phyloP scores from a whole-genome alignment of 805 yeast species.

The Kodamaea kaohsiungensis region DNA sequence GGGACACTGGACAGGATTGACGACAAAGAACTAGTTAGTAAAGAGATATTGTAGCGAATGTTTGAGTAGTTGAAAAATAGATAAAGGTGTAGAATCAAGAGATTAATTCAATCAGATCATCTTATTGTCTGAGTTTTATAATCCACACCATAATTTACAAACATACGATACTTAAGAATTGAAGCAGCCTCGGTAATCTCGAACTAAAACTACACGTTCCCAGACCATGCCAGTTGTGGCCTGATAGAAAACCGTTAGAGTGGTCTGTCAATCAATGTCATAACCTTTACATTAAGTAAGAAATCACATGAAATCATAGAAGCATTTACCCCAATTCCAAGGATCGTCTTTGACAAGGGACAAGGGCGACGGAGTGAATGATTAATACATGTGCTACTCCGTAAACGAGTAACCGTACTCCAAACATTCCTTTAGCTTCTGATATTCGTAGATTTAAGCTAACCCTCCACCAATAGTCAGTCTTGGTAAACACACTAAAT shows the following conservation, averaged over 20 bases:
- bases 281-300: neutral
- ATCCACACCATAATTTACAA: neutral
- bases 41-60: too few species aligned
- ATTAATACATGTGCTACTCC: neutral
- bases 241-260: neutral
- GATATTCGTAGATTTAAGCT: neutral
- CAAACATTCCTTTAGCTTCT: neutral
- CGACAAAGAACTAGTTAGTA: too few species aligned
- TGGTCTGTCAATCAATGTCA: neutral
- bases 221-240: neutral
- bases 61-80: too few species aligned
- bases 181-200: neutral
- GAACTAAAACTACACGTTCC: neutral
- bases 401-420: neutral
- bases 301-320: neutral
- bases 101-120: neutral
- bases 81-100: too few species aligned
- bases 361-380: neutral
- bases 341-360: too few species aligned
- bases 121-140: neutral
- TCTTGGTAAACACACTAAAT: neutral
- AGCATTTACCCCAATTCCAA: neutral
- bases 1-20: too few species aligned
- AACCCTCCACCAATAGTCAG: neutral
- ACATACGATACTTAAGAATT: neutral